phyloP scores from a whole-genome alignment of 2,329 filamentous ascomycete species.

The Ophiostoma sp. region DNA sequence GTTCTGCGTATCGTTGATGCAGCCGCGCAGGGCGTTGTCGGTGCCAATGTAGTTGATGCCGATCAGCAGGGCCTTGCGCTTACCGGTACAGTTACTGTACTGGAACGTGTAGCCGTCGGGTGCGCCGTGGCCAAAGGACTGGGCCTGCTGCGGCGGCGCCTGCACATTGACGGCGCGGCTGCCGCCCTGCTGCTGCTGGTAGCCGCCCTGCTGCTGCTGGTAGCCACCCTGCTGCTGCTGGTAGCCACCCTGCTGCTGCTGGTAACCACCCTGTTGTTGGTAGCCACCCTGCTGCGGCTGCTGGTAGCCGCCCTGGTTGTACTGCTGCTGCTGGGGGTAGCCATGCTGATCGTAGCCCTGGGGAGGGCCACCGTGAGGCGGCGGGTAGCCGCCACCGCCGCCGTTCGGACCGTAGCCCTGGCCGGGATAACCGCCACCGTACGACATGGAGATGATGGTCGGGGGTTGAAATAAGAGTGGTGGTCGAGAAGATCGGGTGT shows the following conservation, averaged over 20 bases:
- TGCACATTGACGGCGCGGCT: constrained; percentile 30
- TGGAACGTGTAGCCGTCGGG: constrained; percentile 66
- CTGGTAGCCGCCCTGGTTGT: constrained; percentile 21
- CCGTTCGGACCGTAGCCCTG: constrained; percentile 29
- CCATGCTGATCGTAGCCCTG: constrained; percentile 27
- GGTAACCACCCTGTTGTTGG: constrained; percentile 22
- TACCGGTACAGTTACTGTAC: constrained; percentile 69
- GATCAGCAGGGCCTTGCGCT: constrained; percentile 68
- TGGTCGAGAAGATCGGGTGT: neutral
- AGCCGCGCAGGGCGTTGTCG: constrained; percentile 65
- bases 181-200: constrained; percentile 20
- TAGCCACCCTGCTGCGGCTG: constrained; percentile 21
- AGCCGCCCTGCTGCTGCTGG: constrained; percentile 21
- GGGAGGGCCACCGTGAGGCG: constrained; percentile 23
- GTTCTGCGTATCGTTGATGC: constrained; percentile 77
- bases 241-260: constrained; percentile 17
- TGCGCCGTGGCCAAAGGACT: constrained; percentile 62
- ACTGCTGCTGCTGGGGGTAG: constrained; percentile 21
- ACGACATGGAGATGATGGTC: constrained; percentile 18
- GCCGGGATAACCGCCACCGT: constrained; percentile 28
- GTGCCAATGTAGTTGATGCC: constrained; percentile 79
- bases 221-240: constrained; percentile 23
- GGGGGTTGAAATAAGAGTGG: neutral
- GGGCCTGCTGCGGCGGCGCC: constrained; percentile 46
- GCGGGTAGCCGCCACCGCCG: constrained; percentile 18